Evolutionary conservation across 2,329 filamentous ascomycete genomes (phyloP).

Genomic region (Alternaria alternata): DNA sequence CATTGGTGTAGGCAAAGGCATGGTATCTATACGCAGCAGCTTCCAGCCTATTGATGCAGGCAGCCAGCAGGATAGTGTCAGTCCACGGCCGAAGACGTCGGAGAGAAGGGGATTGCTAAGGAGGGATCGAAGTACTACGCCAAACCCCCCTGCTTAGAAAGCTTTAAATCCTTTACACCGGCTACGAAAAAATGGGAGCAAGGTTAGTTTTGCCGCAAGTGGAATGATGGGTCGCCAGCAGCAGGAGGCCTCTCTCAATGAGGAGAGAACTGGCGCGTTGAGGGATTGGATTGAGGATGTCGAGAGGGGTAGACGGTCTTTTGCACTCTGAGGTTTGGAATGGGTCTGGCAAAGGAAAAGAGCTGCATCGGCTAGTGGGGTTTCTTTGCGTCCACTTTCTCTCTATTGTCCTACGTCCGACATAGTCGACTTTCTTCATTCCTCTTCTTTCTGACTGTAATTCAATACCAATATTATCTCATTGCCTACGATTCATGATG

Average conservation of each 20-base stretch:
- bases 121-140: slow-evolving; percentile 34
- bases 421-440: not conserved
- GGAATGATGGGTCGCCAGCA: not conserved
- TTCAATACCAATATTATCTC: not conserved
- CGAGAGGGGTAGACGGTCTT: not conserved
- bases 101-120: slow-evolving; percentile 57
- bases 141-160: slow-evolving; percentile 10
- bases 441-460: not conserved
- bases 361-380: not conserved
- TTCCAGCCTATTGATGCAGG: slow-evolving; percentile 64
- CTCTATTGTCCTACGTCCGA: not conserved
- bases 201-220: not conserved
- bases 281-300: slow-evolving; percentile 6
- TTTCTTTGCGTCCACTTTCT: not conserved
- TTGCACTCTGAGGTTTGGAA: not conserved
- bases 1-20: slow-evolving; percentile 75
- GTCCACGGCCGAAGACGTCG: slow-evolving; percentile 19
- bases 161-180: not conserved
- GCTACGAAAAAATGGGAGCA: not conserved
- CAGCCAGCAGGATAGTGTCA: slow-evolving; percentile 45
- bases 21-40: slow-evolving; percentile 75
- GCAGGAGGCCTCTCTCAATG: not conserved
- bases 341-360: not conserved
- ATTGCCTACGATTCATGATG: not conserved
- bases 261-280: not conserved